A percentile compares a stretch with the other conserved stretches of the same genome.
These are phyloP conservation scores for Mycena epipterygia DNA, from an alignment of 768 basidiomycete species.

Conservation along the genomic window DNA sequence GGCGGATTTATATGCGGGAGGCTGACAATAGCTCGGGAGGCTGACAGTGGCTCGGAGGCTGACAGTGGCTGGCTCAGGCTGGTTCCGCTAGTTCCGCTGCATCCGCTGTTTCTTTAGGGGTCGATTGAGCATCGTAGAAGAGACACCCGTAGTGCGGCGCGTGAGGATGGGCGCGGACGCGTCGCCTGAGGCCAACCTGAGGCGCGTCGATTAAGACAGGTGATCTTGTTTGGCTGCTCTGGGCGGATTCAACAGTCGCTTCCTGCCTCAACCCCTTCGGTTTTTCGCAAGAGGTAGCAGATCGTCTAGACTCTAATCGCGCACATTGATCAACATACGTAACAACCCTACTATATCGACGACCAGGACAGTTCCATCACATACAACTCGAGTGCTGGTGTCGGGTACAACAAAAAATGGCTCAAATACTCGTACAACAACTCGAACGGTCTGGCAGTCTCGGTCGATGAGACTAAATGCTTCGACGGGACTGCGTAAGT, in stretches of 20 bases:
- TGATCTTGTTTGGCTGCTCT: no score
- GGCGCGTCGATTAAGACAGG: no score
- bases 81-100: background rate
- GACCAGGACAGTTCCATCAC: conserved; percentile 31
- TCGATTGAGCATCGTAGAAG: background rate
- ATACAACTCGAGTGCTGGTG: conserved; percentile 33
- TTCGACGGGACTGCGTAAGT: conserved; percentile 29
- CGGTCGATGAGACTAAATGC: conserved; percentile 20
- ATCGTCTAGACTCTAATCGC: no score
- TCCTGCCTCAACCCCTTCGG: no score
- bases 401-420: conserved; percentile 32
- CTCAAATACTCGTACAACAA: conserved; percentile 23
- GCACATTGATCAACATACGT: no score
- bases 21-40: no score
- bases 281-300: no score
- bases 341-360: conserved; percentile 36
- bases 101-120: background rate
- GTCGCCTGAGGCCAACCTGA: background rate
- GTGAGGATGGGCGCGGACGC: background rate
- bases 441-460: conserved; percentile 20
- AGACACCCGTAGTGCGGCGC: background rate
- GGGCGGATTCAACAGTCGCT: no score
- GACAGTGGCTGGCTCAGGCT: background rate
- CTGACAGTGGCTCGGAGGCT: background rate
- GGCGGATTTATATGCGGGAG: background rate